Evolutionary conservation across 768 basidiomycete species (phyloP).

Genomic region (Termitomyces sp.): DNA sequence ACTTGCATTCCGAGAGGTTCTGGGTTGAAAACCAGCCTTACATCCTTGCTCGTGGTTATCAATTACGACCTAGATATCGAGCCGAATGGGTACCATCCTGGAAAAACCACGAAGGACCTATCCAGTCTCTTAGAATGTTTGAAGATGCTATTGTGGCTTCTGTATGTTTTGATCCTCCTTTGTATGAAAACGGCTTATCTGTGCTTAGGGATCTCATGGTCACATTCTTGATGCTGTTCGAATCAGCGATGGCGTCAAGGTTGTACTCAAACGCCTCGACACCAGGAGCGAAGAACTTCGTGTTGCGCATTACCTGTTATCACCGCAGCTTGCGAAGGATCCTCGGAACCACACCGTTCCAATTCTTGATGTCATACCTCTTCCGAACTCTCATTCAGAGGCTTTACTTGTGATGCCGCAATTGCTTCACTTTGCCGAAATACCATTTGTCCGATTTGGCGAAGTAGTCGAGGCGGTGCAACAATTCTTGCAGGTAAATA

Average conservation of each 20-base stretch:
- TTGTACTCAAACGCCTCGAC: slow-evolving; percentile 17
- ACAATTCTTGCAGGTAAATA: slow-evolving; percentile 20
- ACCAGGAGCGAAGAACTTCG: slow-evolving; percentile 9
- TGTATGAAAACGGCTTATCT: background rate
- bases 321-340: slow-evolving; percentile 9
- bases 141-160: background rate
- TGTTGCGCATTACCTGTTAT: slow-evolving; percentile 15
- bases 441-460: slow-evolving; percentile 20
- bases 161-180: background rate
- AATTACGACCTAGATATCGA: slow-evolving; percentile 1
- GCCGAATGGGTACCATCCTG: slow-evolving; percentile 2
- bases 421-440: slow-evolving; percentile 12
- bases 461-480: slow-evolving; percentile 21
- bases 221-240: slow-evolving; percentile 17
- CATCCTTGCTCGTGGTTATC: slow-evolving; percentile 3
- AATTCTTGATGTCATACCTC: slow-evolving; percentile 20
- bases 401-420: slow-evolving; percentile 23
- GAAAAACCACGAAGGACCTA: background rate
- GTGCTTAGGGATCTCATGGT: background rate
- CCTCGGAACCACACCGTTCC: slow-evolving; percentile 22
- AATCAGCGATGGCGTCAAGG: slow-evolving; percentile 15
- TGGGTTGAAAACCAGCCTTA: slow-evolving; percentile 2
- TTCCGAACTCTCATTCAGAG: slow-evolving; percentile 14
- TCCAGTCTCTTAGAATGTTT: background rate
- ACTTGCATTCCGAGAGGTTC: background rate